Evolutionary conservation across 148 eudicot genomes (phyloP).

Genomic region (Chenopodium quinoa): DNA sequence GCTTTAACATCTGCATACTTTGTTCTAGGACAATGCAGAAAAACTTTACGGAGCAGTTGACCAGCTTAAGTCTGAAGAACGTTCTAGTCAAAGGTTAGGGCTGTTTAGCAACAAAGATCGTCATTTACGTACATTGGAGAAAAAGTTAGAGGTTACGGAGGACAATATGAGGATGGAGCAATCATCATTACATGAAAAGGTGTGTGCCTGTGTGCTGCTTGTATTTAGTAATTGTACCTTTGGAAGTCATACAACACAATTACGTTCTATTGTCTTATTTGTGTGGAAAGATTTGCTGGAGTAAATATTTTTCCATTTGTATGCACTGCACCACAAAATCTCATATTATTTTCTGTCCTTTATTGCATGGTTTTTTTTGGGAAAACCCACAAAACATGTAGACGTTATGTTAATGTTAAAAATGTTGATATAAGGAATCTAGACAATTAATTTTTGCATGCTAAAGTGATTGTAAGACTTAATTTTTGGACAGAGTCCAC

Average conservation of each 20-base stretch:
- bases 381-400: neutral
- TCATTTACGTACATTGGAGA: slow-evolving; percentile 54
- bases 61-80: slow-evolving; percentile 49
- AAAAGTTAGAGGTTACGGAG: slow-evolving; percentile 63
- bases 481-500: neutral
- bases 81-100: slow-evolving; percentile 40
- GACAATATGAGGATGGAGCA: slow-evolving; percentile 57
- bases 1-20: neutral
- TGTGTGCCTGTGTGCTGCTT: slow-evolving; percentile 14
- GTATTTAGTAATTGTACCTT: neutral
- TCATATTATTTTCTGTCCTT: neutral
- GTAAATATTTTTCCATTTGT: neutral
- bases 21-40: slow-evolving; percentile 53
- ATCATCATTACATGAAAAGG: slow-evolving; percentile 58
- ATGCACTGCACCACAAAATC: neutral
- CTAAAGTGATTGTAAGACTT: neutral
- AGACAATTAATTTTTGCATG: neutral
- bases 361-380: no score
- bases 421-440: neutral
- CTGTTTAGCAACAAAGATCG: slow-evolving; percentile 49
- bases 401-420: neutral
- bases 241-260: neutral
- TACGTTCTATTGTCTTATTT: neutral
- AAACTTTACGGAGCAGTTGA: slow-evolving; percentile 50
- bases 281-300: neutral